Percentiles rank a stretch among this genome's conserved stretches.
These are phyloP conservation scores for Sordariomycetes sp. DNA, from an alignment of 2,329 filamentous ascomycete species.

Conservation along the genomic window DNA sequence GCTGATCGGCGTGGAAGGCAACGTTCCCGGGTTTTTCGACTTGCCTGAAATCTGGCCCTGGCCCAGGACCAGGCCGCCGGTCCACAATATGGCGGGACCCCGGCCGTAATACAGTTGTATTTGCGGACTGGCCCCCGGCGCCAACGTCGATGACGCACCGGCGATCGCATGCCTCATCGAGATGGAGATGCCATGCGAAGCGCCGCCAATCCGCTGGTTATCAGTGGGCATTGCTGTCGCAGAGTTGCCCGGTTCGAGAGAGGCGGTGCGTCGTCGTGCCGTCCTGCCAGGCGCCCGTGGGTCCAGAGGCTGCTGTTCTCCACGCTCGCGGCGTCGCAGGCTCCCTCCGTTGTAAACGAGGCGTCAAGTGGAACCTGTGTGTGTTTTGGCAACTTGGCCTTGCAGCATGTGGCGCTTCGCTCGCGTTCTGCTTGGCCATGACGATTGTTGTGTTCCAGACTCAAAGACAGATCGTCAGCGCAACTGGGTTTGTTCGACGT, in stretches of 20 bases:
- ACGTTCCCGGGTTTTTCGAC: too few relatives aligned
- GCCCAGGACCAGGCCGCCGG: too few relatives aligned
- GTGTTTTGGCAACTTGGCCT: not conserved
- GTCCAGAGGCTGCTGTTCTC: not conserved
- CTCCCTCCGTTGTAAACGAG: not conserved
- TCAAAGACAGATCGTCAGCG: too few relatives aligned
- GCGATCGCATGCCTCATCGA: not conserved
- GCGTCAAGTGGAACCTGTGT: not conserved
- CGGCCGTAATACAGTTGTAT: too few relatives aligned
- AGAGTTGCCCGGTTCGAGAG: not conserved
- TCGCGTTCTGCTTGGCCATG: too few relatives aligned
- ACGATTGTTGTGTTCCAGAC: too few relatives aligned
- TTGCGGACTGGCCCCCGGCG: too few relatives aligned
- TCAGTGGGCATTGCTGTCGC: not conserved
- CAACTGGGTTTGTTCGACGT: too few relatives aligned
- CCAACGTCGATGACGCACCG: not conserved
- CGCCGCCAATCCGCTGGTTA: not conserved
- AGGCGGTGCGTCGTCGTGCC: not conserved
- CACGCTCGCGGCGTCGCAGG: not conserved
- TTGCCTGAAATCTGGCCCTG: too few relatives aligned
- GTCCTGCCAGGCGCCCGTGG: not conserved
- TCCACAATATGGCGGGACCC: too few relatives aligned
- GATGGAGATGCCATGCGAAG: not conserved
- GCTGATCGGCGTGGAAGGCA: too few relatives aligned
- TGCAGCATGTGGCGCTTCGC: not conserved